These are phyloP conservation scores for Peronospora tabacina DNA, from an alignment of 352 stramenopile genomes.

Conservation along the genomic window DNA sequence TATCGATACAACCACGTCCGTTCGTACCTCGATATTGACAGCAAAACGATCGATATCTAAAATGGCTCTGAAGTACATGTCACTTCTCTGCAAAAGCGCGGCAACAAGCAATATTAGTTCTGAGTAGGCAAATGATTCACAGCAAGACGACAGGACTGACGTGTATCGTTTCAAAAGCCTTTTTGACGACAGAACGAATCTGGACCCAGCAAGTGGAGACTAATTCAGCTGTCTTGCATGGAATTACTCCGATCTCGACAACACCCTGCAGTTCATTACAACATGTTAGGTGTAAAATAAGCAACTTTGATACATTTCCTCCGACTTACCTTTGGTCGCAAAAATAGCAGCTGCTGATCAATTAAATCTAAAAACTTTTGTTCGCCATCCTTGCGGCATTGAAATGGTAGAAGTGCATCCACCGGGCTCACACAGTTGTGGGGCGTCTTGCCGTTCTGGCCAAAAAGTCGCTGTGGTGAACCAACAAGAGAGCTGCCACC, in stretches of 20 bases:
- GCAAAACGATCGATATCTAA: conserved; percentile 57
- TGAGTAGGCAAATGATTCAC: background rate
- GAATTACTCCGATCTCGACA: conserved; percentile 68
- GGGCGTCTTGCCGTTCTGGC: conserved; percentile 30
- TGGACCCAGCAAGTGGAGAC: conserved; percentile 64
- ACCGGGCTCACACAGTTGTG: conserved; percentile 45
- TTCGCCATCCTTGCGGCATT: conserved; percentile 46
- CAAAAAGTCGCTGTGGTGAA: conserved; percentile 42
- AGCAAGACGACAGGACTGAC: conserved; percentile 19
- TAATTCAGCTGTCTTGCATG: conserved; percentile 40
- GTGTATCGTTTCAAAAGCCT: conserved; percentile 60
- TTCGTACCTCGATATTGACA: conserved; percentile 41
- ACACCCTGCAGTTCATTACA: conserved; percentile 29
- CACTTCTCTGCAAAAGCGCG: conserved; percentile 34
- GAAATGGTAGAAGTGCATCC: conserved; percentile 54
- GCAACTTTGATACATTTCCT: background rate
- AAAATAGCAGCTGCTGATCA: conserved; percentile 39
- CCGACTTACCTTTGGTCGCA: conserved; percentile 52
- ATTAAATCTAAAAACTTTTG: conserved; percentile 60
- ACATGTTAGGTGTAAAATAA: background rate
- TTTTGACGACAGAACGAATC: conserved; percentile 43
- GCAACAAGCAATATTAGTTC: conserved; percentile 1
- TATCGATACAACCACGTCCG: background rate
- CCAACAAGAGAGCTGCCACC: conserved; percentile 23
- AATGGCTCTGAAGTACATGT: conserved; percentile 45